Evolutionary conservation across 441 rosid species (phyloP), one percentile per base, ranked within the genome.

Genomic region (Adansonia grandidieri): DNA sequence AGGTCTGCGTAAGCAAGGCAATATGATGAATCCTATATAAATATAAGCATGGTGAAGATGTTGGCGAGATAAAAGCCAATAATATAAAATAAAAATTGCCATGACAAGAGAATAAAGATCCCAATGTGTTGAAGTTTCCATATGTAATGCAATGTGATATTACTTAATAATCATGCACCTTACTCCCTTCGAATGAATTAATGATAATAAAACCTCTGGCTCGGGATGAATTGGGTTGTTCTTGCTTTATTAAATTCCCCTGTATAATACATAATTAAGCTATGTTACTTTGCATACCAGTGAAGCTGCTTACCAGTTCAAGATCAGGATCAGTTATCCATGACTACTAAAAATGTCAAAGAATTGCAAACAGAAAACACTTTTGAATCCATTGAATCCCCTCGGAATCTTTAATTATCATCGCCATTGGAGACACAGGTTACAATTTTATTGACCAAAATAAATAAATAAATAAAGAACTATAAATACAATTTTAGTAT

Each of bases 1-100:
- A 71, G 75, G 75, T n/a, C 62, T 53, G 20, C n/a, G 10, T 51
- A n/a, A 53, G 75, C 75, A 71, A 71, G 58, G 75, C 62, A 15
- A 8, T 71, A 9, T 71, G 48, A 71, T 15, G 20, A 32, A 71
- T 22, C 24, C 11, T 20, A 22, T 1, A 61, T 10, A 22, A 22
- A 9, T 9, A 3, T 8, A 71, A 32, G 4, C 15, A 53, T 51
- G 61, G 15, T n/a, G 62, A 42, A 71, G 47, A 53, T 53, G 62
- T 51, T 32, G 75, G 75, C 62, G 15, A 32, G 19, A 51, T 47
- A 13, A 11, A 69, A 11, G 57, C 57, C 40, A 47, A 44, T 3
- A 48, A 50, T 11, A 70, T 47, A 50, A 24, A 70, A 70, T 70
- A 50, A 69, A 24, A 69, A 28, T 0, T 19, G 32, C 54, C 71